Evolutionary conservation across 2,329 filamentous ascomycete species (phyloP).

Genomic region (Diaporthe australafricana): DNA sequence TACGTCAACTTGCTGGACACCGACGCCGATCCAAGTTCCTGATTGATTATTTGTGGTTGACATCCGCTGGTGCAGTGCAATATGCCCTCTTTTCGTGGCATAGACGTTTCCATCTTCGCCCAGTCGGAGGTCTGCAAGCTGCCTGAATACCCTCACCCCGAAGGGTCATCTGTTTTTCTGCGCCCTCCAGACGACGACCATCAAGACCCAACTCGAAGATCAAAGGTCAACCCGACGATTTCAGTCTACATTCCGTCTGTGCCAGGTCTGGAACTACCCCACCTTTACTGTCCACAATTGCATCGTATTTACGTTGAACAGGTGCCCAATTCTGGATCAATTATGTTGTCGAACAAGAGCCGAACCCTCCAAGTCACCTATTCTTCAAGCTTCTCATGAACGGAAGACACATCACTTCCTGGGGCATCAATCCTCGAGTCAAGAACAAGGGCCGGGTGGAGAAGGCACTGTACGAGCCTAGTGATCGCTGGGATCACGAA

Average conservation of each 20-base stretch:
- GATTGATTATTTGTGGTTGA: no score
- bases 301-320: constrained; percentile 41
- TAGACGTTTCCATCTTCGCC: constrained; percentile 58
- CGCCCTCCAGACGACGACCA: constrained; percentile 41
- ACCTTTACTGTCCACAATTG: not conserved
- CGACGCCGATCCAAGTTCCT: not conserved
- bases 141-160: constrained; percentile 67
- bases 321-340: constrained; percentile 65
- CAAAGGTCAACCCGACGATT: constrained; percentile 54
- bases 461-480: constrained; percentile 62
- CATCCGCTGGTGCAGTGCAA: constrained; percentile 22
- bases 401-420: constrained; percentile 62
- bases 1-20: not conserved
- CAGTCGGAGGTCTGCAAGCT: constrained; percentile 52
- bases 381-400: constrained; percentile 70
- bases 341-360: constrained; percentile 55
- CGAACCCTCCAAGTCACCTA: constrained; percentile 52
- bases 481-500: constrained; percentile 53
- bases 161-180: constrained; percentile 57
- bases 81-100: constrained; percentile 63
- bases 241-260: constrained; percentile 69
- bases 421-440: constrained; percentile 58
- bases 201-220: constrained; percentile 44
- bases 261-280: constrained; percentile 54
- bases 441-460: constrained; percentile 54